Evolutionary conservation across 2,329 filamentous ascomycete species (phyloP).

Genomic region (Cadophora sp.): DNA sequence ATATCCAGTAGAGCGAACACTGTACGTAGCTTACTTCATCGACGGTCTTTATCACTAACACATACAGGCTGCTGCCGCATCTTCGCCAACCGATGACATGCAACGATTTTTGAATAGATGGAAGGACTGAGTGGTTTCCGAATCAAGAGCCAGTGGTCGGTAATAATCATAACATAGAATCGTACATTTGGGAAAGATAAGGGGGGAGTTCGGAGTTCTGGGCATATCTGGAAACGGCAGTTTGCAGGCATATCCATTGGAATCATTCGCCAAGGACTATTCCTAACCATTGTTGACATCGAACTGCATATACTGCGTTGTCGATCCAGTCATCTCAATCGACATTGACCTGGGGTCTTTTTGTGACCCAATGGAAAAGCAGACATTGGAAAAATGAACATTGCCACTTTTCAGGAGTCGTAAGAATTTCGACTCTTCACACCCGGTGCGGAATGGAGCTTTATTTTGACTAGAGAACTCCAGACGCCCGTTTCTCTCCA

Average conservation of each 20-base stretch:
- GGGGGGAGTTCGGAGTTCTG: neutral
- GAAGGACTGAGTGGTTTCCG: constrained; percentile 43
- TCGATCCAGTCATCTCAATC: neutral
- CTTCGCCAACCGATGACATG: constrained; percentile 46
- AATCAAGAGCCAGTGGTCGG: neutral
- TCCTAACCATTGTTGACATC: neutral
- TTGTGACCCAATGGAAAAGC: neutral
- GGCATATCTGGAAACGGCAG: neutral
- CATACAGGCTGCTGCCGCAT: constrained; percentile 38
- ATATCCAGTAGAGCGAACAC: constrained; percentile 46
- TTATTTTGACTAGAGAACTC: too few relatives aligned
- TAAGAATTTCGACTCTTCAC: neutral
- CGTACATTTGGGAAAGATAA: neutral
- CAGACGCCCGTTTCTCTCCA: too few relatives aligned
- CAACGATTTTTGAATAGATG: constrained; percentile 47
- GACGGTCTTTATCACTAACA: constrained; percentile 27
- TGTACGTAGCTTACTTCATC: constrained; percentile 36
- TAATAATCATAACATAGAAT: neutral
- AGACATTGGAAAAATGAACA: neutral
- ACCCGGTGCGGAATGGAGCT: too few relatives aligned
- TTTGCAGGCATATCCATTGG: neutral
- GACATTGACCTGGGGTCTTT: neutral
- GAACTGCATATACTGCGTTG: neutral
- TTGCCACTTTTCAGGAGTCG: neutral
- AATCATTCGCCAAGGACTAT: too few relatives aligned